Conservation (phyloP, 2,329 filamentous ascomycete species). For the Talaromyces sp. region DNA sequence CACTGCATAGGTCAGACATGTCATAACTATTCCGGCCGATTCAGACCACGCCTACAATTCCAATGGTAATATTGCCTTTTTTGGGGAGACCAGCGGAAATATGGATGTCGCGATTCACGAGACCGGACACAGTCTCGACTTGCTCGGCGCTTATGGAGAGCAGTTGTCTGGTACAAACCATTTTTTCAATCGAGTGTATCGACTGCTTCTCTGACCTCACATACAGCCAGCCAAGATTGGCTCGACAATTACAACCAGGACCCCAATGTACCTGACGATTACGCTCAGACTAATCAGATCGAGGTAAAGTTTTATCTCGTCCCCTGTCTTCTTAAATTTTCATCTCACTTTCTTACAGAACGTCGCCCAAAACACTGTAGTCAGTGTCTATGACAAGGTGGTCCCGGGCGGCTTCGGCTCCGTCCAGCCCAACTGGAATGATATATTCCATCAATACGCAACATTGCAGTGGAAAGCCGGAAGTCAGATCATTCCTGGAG, state of each 20-base stretch:
- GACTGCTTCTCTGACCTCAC: neutral
- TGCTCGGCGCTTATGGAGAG: constrained; percentile 15
- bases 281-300: constrained; percentile 9
- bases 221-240: constrained; percentile 9
- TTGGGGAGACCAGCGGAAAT: constrained; percentile 9
- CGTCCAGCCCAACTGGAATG: constrained; percentile 8
- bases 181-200: neutral
- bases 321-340: neutral
- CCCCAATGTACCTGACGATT: constrained; percentile 12
- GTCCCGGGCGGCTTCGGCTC: constrained; percentile 9
- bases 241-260: constrained; percentile 15
- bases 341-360: neutral
- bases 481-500: constrained; percentile 10
- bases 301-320: neutral
- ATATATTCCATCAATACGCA: constrained; percentile 15
- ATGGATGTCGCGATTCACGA: constrained; percentile 15
- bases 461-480: constrained; percentile 11
- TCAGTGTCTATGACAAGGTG: constrained; percentile 15
- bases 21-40: constrained; percentile 8
- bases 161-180: constrained; percentile 2
- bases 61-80: constrained; percentile 15
- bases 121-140: constrained; percentile 15
- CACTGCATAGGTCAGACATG: constrained; percentile 9
- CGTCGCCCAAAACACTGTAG: constrained; percentile 15
- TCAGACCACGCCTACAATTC: constrained; percentile 9